A percentile compares a stretch with the other conserved stretches of the same genome.
Conservation (phyloP, 1,284 basidiomycete species). For the Melanopsichium pennsylvanicum region DNA sequence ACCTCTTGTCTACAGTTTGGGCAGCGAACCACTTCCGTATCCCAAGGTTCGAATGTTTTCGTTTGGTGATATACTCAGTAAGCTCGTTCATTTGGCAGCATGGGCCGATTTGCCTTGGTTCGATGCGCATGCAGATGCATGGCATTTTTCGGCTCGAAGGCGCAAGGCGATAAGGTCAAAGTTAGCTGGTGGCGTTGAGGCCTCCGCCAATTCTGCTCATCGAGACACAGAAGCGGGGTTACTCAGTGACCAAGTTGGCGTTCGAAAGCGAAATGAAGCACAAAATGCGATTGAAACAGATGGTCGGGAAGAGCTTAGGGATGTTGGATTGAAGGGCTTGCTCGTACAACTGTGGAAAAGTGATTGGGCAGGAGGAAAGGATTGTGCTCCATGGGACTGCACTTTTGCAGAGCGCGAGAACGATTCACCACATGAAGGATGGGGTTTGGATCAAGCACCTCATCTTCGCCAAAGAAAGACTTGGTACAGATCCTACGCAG, state of each 20-base stretch:
- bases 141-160: conserved; percentile 25
- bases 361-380: conserved; percentile 48
- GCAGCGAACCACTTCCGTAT: conserved; percentile 29
- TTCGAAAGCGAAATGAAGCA: not conserved
- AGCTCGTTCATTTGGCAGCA: conserved; percentile 43
- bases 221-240: not conserved
- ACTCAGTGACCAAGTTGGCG: too few relatives aligned
- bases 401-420: conserved; percentile 33
- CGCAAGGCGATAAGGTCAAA: conserved; percentile 2
- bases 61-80: conserved; percentile 40
- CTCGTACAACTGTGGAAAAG: conserved; percentile 34
- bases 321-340: conserved; percentile 20
- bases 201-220: not conserved
- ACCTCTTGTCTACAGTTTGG: conserved; percentile 50
- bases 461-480: conserved; percentile 1
- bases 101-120: conserved; percentile 39
- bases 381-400: conserved; percentile 55
- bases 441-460: conserved; percentile 25
- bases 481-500: conserved; percentile 44
- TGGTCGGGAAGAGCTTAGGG: too few relatives aligned
- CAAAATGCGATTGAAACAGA: too few relatives aligned
- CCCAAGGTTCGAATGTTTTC: conserved; percentile 44
- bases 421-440: conserved; percentile 11
- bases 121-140: conserved; percentile 45
- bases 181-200: not conserved